These are phyloP conservation scores for Kokia cookei DNA, from an alignment of 441 rosid species.

Conservation along the genomic window DNA sequence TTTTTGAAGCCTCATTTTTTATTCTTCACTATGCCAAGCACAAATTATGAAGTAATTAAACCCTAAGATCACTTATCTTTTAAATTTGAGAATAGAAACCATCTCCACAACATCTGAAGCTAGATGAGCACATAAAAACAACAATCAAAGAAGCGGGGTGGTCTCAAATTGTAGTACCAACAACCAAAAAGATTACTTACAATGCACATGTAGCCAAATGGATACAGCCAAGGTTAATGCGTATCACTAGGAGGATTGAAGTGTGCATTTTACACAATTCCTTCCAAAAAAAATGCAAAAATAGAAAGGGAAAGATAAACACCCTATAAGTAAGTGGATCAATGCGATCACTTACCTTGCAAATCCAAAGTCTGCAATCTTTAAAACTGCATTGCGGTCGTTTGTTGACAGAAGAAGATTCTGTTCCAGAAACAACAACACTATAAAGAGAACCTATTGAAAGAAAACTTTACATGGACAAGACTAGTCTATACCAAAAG, in stretches of 20 bases:
- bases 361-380: conserved; percentile 99
- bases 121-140: not conserved
- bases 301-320: not conserved
- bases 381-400: conserved; percentile 53
- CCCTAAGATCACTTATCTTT: not conserved
- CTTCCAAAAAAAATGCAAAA: not conserved
- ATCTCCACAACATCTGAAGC: not conserved
- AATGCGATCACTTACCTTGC: conserved; percentile 58
- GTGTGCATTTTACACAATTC: not conserved
- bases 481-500: conserved; percentile 7
- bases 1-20: not conserved
- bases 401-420: conserved; percentile 86
- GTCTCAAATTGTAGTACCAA: not conserved
- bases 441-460: conserved; percentile 19
- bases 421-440: conserved; percentile 42
- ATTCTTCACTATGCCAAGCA: not conserved
- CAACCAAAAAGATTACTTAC: not conserved
- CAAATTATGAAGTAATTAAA: not conserved
- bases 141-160: not conserved
- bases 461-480: conserved; percentile 3
- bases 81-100: not conserved
- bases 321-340: not conserved
- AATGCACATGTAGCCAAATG: not conserved
- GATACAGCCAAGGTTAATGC: not conserved
- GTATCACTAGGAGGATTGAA: not conserved